Conservation (phyloP, 176 grass and related monocot genomes). For the Carex pumila region DNA sequence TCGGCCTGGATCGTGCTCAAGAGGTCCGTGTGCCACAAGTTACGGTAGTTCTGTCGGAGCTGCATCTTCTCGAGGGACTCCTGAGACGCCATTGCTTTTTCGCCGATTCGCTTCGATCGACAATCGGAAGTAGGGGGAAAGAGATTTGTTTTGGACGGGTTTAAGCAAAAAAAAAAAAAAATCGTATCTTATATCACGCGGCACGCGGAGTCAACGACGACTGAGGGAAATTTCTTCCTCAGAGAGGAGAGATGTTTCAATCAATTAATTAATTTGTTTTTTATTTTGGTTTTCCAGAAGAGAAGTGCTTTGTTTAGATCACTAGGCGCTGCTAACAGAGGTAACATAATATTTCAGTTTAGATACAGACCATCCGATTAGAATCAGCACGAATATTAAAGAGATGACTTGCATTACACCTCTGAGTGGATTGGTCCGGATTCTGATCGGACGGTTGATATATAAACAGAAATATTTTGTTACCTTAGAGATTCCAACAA, state of each 20-base stretch:
- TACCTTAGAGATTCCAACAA: background rate
- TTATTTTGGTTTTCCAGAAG: background rate
- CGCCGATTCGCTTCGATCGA: background rate
- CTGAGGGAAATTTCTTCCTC: background rate
- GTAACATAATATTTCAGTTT: too few species aligned
- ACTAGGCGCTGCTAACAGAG: background rate
- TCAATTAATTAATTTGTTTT: background rate
- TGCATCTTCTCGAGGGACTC: slow-evolving; percentile 77
- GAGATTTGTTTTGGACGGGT: background rate
- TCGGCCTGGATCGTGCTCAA: slow-evolving; percentile 60
- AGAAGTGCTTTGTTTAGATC: background rate
- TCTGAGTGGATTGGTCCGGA: too few species aligned
- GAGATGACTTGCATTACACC: too few species aligned
- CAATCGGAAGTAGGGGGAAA: slow-evolving; percentile 13
- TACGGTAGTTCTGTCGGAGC: slow-evolving; percentile 84
- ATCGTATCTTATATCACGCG: background rate
- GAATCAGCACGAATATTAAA: too few species aligned
- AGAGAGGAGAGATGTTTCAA: background rate
- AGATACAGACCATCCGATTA: too few species aligned
- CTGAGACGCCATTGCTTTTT: slow-evolving; percentile 50
- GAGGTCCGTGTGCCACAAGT: slow-evolving; percentile 92
- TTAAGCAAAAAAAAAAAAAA: background rate
- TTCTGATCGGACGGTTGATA: too few species aligned
- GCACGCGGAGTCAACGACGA: slow-evolving; percentile 4
- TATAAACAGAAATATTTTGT: too few species aligned